Base-by-base conservation (phyloP, 805 yeast species). In the Ogataea pini region DNA sequence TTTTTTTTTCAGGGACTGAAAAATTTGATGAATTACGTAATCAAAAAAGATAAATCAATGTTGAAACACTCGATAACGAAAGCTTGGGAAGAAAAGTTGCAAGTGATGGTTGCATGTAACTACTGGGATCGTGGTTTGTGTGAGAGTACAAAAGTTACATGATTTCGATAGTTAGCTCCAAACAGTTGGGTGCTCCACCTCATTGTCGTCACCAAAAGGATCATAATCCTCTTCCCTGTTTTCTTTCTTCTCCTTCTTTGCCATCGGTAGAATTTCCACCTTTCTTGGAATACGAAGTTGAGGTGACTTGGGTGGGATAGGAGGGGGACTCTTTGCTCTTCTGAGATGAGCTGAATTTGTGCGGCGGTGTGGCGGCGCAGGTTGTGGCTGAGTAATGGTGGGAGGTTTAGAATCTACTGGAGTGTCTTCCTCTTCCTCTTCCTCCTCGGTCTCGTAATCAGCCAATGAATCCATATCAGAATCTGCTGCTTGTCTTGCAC, bases 401-500 rank as follows among this genome's bases (percentile, higher is more conserved):
- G 31, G n/a, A 16, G 25, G 6, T 31, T 47, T 10, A n/a, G n/a
- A n/a, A n/a, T n/a, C n/a, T n/a, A n/a, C n/a, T n/a, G n/a, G n/a
- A n/a, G n/a, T n/a, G n/a, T 42, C 46, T 13, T 45, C 48, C 7
- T 40, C 48, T 25, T 49, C 47, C 24, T 42, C 45, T n/a, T 51
- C 57, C n/a, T 63, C 58, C 42, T 62, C 67, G 2, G 68, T 63
- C 42, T 66, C 72, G 28, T 69, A 71, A 29, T 68, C 67, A 10
- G 69, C 70, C 13, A 72, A 71, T 10, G 70, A 75, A 49, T 70
- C 76, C 24, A 69, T 64, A 48, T 69, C 70, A 1, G 64, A 65
- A 22, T 69, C 72, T 47, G 69, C 70, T 1, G 64, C 65, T 19
- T 69, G 72, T 14, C 71, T 73, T 10, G 75, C 74, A 47, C 75